A percentile compares a stretch with the other conserved stretches of the same genome.
phyloP scores from a whole-genome alignment of 192 early-diverging fungal species.

The Mortierella alpina region DNA sequence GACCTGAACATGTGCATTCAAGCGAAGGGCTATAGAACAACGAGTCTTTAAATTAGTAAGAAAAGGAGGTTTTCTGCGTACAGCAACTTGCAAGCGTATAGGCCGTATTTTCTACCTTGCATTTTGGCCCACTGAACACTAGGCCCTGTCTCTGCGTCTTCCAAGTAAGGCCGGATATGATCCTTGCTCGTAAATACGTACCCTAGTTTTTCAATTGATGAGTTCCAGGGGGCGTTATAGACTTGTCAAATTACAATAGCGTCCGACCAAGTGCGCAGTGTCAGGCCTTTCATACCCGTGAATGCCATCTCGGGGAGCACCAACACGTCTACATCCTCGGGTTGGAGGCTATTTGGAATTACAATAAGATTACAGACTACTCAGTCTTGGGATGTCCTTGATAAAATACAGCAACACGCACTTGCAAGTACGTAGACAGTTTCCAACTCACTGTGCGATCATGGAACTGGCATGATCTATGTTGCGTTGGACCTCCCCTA shows the following conservation, averaged over 20 bases:
- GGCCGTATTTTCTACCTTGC: slow-evolving; percentile 56
- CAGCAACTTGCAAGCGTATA: neutral
- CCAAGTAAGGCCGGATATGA: slow-evolving; percentile 70
- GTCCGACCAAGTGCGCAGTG: no score
- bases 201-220: slow-evolving; percentile 48
- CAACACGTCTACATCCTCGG: slow-evolving; percentile 72
- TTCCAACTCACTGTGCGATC: slow-evolving; percentile 25
- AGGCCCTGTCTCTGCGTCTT: slow-evolving; percentile 64
- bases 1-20: slow-evolving; percentile 69
- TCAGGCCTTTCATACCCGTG: slow-evolving; percentile 60
- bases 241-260: neutral
- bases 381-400: neutral
- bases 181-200: slow-evolving; percentile 70
- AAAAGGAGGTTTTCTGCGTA: no score
- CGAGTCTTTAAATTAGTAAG: neutral
- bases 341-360: slow-evolving; percentile 49
- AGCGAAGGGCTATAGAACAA: slow-evolving; percentile 55
- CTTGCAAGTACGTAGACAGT: neutral
- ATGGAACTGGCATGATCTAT: slow-evolving; percentile 37
- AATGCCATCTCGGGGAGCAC: slow-evolving; percentile 85
- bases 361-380: neutral
- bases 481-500: slow-evolving; percentile 36
- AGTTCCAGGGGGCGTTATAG: neutral
- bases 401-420: neutral
- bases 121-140: slow-evolving; percentile 71